Percentiles rank a stretch among this genome's conserved stretches.
These are phyloP conservation scores for Cyanidioschyzon merolae DNA, from an alignment of 23 red algal genomes.

Conservation along the genomic window DNA sequence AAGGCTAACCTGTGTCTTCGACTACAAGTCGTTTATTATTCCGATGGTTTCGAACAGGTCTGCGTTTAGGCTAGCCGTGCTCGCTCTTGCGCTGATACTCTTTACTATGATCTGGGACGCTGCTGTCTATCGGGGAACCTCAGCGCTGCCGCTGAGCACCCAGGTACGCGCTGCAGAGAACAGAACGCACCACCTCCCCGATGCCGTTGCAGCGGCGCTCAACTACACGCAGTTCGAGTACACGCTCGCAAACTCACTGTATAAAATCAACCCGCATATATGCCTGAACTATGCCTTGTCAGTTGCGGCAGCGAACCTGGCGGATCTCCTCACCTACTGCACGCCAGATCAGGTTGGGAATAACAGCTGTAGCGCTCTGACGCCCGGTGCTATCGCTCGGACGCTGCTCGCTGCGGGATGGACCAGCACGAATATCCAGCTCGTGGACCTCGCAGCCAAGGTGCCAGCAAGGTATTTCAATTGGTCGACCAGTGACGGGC, in stretches of 20 bases:
- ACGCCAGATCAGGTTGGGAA: not conserved
- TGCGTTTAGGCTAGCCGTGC: no score
- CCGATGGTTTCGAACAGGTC: no score
- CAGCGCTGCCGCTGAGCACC: not conserved
- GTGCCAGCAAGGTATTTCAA: conserved; percentile 10
- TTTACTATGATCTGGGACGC: no score
- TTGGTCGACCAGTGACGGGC: not conserved
- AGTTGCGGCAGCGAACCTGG: conserved; percentile 11
- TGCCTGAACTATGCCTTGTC: conserved; percentile 12
- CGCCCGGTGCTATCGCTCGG: not conserved
- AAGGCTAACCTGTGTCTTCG: no score
- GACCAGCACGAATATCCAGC: not conserved
- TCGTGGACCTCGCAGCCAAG: not conserved
- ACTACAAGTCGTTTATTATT: no score
- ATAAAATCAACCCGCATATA: not conserved
- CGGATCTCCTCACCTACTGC: conserved; percentile 6
- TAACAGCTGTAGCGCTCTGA: conserved; percentile 1
- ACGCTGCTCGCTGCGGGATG: not conserved
- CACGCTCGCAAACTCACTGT: not conserved
- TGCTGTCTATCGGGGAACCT: no score
- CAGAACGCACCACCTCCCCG: not conserved
- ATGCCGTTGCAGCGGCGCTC: not conserved
- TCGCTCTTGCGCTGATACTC: no score
- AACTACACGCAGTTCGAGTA: conserved; percentile 19
- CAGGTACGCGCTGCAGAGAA: not conserved